Conservation (phyloP, 306 rosid species). For the Cucurbita argyrosperma region DNA sequence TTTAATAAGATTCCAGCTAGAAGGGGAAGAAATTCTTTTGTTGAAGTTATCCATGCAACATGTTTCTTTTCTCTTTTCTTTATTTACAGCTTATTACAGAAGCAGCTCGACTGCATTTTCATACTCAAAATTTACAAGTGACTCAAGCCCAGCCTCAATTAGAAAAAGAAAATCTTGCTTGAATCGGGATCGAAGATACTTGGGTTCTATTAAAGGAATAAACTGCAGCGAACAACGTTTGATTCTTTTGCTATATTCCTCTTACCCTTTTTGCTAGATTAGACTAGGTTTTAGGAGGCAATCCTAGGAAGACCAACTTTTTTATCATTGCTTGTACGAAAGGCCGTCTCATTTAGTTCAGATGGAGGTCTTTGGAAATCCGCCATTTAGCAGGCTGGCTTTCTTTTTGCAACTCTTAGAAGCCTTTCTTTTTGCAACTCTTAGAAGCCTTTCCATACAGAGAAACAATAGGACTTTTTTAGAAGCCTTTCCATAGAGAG, state of each 20-base stretch:
- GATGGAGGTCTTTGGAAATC: not conserved
- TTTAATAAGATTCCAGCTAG: too few species aligned
- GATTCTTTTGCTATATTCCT: not conserved
- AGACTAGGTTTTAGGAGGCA: not conserved
- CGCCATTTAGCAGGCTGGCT: not conserved
- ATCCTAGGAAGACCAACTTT: not conserved
- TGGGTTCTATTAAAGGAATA: not conserved
- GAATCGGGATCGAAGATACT: not conserved
- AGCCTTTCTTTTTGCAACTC: not conserved
- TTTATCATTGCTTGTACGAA: not conserved
- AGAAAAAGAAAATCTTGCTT: not conserved
- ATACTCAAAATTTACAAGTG: not conserved
- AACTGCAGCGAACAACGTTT: not conserved
- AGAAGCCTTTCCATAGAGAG: not conserved
- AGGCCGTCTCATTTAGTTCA: not conserved
- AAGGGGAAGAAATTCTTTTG: not conserved
- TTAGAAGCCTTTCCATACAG: not conserved
- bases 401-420: not conserved
- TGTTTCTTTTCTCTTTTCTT: not conserved
- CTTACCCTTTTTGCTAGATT: not conserved
- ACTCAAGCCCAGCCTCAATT: not conserved
- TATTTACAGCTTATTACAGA: too few species aligned
- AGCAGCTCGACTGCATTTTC: not conserved
- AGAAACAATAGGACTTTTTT: not conserved
- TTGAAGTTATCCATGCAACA: not conserved